A percentile compares a stretch with the other conserved stretches of the same genome.
phyloP scores from a whole-genome alignment of 306 rosid genomes.

The Cucurbita pepo region DNA sequence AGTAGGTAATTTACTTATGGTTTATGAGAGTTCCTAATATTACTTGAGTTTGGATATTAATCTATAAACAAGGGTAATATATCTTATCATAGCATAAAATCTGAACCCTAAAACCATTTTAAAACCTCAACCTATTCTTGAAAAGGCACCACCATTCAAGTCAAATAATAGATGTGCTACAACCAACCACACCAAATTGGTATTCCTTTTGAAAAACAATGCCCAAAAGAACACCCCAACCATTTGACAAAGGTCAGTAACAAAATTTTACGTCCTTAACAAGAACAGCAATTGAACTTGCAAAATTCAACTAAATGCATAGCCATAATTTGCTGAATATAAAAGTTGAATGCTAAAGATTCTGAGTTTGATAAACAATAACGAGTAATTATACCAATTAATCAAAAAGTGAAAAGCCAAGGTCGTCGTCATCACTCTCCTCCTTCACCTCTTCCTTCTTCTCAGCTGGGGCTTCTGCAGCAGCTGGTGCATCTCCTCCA shows the following conservation, averaged over 20 bases:
- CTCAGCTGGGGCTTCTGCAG: slow-evolving; percentile 24
- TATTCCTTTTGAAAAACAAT: neutral
- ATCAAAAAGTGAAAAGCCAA: slow-evolving; percentile 85
- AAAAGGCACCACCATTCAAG: neutral
- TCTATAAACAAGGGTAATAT: too few relatives aligned
- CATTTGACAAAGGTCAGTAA: slow-evolving; percentile 2
- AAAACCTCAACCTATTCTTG: neutral
- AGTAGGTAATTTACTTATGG: too few relatives aligned
- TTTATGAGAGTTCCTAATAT: too few relatives aligned
- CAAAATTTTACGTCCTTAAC: slow-evolving; percentile 2
- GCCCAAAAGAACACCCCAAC: neutral
- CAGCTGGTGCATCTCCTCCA: slow-evolving; percentile 39
- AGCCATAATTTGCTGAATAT: neutral
- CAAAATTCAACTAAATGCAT: neutral
- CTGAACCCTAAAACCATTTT: neutral
- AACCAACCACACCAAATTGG: neutral
- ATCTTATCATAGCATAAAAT: neutral
- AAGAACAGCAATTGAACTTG: neutral
- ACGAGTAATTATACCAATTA: slow-evolving; percentile 10
- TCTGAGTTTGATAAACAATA: neutral
- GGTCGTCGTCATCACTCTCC: slow-evolving; percentile 49
- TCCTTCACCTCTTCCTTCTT: slow-evolving; percentile 61
- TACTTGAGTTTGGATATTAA: too few relatives aligned
- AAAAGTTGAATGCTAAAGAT: neutral
- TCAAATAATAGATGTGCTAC: neutral